Conservation (phyloP, 2,329 filamentous ascomycete genomes). For the Teratosphaeriaceae sp. region DNA sequence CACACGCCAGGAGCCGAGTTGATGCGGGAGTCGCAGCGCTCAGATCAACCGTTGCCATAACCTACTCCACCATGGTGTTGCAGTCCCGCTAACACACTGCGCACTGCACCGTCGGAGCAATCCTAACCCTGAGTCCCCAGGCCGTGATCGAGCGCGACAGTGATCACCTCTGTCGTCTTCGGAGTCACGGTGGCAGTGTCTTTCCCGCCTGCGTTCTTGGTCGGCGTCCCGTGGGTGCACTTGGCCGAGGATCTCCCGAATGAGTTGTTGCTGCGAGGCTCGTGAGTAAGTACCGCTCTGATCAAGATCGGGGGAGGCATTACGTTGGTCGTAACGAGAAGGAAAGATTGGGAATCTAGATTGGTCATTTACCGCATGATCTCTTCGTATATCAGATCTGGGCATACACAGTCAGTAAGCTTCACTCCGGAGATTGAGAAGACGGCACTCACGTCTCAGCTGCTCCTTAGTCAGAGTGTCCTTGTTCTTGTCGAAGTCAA, state of each 20-base stretch:
- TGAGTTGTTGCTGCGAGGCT: neutral
- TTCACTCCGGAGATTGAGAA: too few species aligned
- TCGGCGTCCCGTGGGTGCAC: neutral
- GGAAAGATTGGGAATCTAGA: neutral
- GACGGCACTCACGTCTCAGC: slow-evolving; percentile 64
- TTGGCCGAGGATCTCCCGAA: neutral
- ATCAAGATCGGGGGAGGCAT: neutral
- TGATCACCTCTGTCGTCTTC: neutral
- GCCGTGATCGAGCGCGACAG: neutral
- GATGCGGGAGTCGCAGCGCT: neutral
- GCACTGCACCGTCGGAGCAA: neutral
- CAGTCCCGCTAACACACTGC: neutral
- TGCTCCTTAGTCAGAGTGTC: slow-evolving; percentile 98
- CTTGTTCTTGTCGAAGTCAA: slow-evolving; percentile 99
- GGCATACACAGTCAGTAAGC: neutral
- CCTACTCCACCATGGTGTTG: neutral
- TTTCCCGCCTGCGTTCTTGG: neutral
- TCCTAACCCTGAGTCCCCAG: neutral
- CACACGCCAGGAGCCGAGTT: too few species aligned
- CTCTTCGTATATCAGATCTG: slow-evolving; percentile 88
- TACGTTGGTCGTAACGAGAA: slow-evolving; percentile 3
- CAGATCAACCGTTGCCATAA: neutral
- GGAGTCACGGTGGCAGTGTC: neutral
- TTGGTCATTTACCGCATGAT: slow-evolving; percentile 71
- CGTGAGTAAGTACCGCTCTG: neutral